These are phyloP conservation scores for Trichoderma atroviride DNA, from an alignment of 2,329 filamentous ascomycete species.

Conservation along the genomic window DNA sequence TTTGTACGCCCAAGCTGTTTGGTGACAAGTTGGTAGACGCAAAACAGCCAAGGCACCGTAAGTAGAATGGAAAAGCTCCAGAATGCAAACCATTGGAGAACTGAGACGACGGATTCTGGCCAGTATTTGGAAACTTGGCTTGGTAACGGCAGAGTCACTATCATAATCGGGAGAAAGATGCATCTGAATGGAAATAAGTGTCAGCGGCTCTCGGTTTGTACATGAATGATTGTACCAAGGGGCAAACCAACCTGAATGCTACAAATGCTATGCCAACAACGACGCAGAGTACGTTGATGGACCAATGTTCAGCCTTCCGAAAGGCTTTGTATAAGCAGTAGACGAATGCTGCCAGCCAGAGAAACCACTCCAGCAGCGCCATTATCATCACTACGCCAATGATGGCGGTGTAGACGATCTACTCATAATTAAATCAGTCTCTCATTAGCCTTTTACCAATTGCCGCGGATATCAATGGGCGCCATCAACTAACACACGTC, in stretches of 20 bases:
- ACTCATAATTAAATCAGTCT: not conserved
- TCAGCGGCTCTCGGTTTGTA: not conserved
- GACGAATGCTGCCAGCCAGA: conserved; percentile 91
- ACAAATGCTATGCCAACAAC: conserved; percentile 74
- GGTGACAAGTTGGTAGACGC: conserved; percentile 87
- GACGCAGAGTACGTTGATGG: conserved; percentile 75
- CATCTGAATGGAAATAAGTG: conserved; percentile 51
- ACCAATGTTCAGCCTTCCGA: conserved; percentile 86
- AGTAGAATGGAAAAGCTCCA: conserved; percentile 87
- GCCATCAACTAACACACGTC: not conserved
- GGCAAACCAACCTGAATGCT: conserved; percentile 32
- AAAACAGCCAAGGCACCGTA: conserved; percentile 89
- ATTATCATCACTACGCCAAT: conserved; percentile 80
- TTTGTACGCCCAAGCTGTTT: conserved; percentile 81
- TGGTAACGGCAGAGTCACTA: conserved; percentile 87
- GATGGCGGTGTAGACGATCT: conserved; percentile 86
- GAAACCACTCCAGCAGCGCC: conserved; percentile 87
- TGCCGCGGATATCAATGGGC: not conserved
- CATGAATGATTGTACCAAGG: not conserved
- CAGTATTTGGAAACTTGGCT: conserved; percentile 71
- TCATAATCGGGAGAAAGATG: conserved; percentile 91
- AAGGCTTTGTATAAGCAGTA: conserved; percentile 91
- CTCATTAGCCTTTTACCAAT: not conserved
- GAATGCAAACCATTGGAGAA: conserved; percentile 94
- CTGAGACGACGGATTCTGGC: conserved; percentile 66